phyloP scores from a whole-genome alignment of 78 protist species.

The Dictyostelium purpureum region DNA sequence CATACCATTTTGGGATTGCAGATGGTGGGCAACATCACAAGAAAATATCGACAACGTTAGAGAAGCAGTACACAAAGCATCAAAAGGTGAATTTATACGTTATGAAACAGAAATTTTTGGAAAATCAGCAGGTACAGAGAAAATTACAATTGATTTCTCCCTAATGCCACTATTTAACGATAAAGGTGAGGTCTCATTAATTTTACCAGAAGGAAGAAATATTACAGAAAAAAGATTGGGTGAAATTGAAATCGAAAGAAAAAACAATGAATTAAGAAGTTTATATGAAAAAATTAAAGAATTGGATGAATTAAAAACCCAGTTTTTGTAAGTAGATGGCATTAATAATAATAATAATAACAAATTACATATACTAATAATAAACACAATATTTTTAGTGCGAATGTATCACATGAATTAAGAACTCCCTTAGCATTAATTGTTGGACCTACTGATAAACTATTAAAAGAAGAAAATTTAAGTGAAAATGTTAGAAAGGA shows the following conservation, averaged over 20 bases:
- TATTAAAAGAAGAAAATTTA: conserved; percentile 30
- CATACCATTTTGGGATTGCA: conserved; percentile 72
- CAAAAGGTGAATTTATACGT: conserved; percentile 54
- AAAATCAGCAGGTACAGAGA: conserved; percentile 73
- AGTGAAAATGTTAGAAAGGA: conserved; percentile 26
- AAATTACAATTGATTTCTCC: conserved; percentile 62
- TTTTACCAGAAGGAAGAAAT: conserved; percentile 69
- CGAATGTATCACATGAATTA: conserved; percentile 81
- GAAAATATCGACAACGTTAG: conserved; percentile 3
- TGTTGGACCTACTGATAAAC: conserved; percentile 65
- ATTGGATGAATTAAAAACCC: conserved; percentile 71
- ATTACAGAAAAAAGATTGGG: conserved; percentile 61
- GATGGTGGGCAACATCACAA: conserved; percentile 71
- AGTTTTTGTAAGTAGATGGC: conserved; percentile 33
- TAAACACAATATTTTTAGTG: conserved; percentile 7
- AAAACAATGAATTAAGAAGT: conserved; percentile 43
- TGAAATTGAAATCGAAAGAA: conserved; percentile 62
- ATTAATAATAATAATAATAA: not conserved
- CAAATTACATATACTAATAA: not conserved
- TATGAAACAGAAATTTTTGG: conserved; percentile 70
- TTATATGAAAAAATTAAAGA: conserved; percentile 71
- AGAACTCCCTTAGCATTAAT: conserved; percentile 81
- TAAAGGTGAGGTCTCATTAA: conserved; percentile 45
- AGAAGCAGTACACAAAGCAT: conserved; percentile 40
- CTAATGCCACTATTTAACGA: conserved; percentile 70